A percentile compares a stretch with the other conserved stretches of the same genome.
Conservation (phyloP, 257 asterid species). For the Scutellaria baicalensis region DNA sequence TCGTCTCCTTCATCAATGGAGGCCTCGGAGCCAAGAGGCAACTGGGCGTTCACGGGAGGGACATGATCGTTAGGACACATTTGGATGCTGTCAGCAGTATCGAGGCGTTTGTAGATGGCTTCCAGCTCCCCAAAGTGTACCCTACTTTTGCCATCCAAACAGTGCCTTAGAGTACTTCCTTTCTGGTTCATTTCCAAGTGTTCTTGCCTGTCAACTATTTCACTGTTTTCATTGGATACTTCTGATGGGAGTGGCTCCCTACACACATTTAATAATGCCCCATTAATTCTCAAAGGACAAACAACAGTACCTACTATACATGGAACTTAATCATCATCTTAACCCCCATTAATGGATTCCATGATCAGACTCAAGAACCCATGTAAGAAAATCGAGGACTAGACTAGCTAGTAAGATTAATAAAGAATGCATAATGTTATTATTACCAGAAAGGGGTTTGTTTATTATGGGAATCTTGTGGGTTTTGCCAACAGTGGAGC, state of each 20-base stretch:
- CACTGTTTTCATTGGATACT: slow-evolving; percentile 45
- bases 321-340: too few species aligned
- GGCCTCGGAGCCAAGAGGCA: slow-evolving; percentile 7
- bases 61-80: slow-evolving; percentile 20
- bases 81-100: slow-evolving; percentile 23
- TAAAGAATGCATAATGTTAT: neutral
- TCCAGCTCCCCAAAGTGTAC: slow-evolving; percentile 55
- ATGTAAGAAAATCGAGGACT: too few species aligned
- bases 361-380: too few species aligned
- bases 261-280: slow-evolving; percentile 19
- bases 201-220: slow-evolving; percentile 27
- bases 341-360: too few species aligned
- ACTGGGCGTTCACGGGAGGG: neutral
- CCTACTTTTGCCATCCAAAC: slow-evolving; percentile 21
- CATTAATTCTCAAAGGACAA: neutral
- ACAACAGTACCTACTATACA: too few species aligned
- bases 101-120: slow-evolving; percentile 39
- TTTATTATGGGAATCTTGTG: slow-evolving; percentile 45
- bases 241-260: slow-evolving; percentile 49
- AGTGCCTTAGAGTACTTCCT: slow-evolving; percentile 9
- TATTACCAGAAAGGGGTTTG: slow-evolving; percentile 46
- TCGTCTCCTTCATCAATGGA: slow-evolving; percentile 16
- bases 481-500: slow-evolving; percentile 50
- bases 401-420: too few species aligned
- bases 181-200: slow-evolving; percentile 17